Conservation (phyloP, 2,329 filamentous ascomycete genomes). For the Claviceps maximensis region DNA sequence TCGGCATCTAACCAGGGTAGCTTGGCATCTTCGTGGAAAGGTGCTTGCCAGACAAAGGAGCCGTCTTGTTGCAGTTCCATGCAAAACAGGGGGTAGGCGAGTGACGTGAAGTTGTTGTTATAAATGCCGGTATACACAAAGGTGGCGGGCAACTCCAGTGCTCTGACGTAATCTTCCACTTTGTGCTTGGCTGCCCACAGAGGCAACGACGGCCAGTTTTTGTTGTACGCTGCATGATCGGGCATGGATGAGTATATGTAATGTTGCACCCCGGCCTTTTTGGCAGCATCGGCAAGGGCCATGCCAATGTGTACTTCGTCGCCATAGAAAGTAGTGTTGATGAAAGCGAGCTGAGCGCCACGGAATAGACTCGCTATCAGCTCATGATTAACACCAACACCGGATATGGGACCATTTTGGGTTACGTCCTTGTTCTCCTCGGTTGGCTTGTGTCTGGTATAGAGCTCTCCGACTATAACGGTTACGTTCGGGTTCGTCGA, state of each 20-base stretch:
- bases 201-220: slow-evolving; percentile 68
- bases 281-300: slow-evolving; percentile 78
- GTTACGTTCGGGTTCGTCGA: slow-evolving; percentile 64
- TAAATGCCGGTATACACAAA: slow-evolving; percentile 97
- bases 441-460: slow-evolving; percentile 38
- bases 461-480: slow-evolving; percentile 51
- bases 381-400: slow-evolving; percentile 54
- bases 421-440: slow-evolving; percentile 50
- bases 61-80: slow-evolving; percentile 80
- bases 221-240: slow-evolving; percentile 71
- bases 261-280: slow-evolving; percentile 71
- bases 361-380: slow-evolving; percentile 69
- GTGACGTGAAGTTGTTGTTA: slow-evolving; percentile 96
- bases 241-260: slow-evolving; percentile 98
- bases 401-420: slow-evolving; percentile 47
- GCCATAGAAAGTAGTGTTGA: slow-evolving; percentile 96
- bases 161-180: slow-evolving; percentile 80
- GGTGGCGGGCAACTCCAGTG: slow-evolving; percentile 71
- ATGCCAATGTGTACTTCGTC: slow-evolving; percentile 86
- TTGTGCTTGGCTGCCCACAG: slow-evolving; percentile 88
- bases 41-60: slow-evolving; percentile 84
- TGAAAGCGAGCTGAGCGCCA: slow-evolving; percentile 79
- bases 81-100: slow-evolving; percentile 86
- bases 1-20: slow-evolving; percentile 94
- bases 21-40: slow-evolving; percentile 79